Conservation (phyloP, 805 yeast genomes). For the Schwanniomyces sp. region DNA sequence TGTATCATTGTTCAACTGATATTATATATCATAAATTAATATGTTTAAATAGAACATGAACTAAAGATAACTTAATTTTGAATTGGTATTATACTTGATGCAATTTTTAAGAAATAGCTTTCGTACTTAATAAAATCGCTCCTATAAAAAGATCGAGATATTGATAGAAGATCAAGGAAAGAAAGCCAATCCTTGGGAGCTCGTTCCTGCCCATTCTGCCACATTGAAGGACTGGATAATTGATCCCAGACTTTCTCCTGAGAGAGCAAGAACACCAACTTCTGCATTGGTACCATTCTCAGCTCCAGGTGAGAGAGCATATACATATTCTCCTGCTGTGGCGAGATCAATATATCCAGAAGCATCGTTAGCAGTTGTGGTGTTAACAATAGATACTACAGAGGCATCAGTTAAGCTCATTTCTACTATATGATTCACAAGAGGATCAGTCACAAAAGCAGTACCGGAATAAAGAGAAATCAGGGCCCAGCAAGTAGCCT, state of each 20-base stretch:
- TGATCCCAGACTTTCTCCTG: neutral
- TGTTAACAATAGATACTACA: neutral
- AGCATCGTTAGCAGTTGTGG: neutral
- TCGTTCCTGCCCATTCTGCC: neutral
- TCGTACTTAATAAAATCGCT: no score
- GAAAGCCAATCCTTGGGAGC: neutral
- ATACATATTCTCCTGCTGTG: neutral
- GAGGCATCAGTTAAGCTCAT: neutral
- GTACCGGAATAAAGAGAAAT: neutral
- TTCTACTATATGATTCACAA: neutral
- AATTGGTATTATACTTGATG: no score
- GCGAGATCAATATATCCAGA: neutral
- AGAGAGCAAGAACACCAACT: neutral
- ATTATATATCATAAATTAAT: no score
- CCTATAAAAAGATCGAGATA: no score
- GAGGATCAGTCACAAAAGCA: conserved; percentile 1
- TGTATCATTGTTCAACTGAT: no score
- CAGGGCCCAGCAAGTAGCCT: neutral
- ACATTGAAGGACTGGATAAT: neutral
- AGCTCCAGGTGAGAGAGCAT: neutral
- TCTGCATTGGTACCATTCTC: neutral
- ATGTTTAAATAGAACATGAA: no score
- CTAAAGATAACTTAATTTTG: no score
- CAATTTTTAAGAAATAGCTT: no score
- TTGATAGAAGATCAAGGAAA: neutral